Evolutionary conservation across 2,329 filamentous ascomycete species (phyloP).

Genomic region (Botrytis sinoallii): DNA sequence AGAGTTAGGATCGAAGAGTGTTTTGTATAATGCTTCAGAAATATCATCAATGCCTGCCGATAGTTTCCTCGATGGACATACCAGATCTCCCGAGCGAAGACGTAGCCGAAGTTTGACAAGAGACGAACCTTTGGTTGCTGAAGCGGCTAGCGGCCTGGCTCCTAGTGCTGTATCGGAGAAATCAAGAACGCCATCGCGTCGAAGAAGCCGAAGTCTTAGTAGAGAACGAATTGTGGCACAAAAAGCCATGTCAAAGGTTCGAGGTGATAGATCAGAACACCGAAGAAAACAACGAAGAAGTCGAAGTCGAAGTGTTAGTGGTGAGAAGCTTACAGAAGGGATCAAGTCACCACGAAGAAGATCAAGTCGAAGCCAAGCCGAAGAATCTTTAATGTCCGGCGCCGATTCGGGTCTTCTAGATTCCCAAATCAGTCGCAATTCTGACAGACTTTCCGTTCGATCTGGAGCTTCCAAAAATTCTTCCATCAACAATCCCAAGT

Average conservation of each 20-base stretch:
- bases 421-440: conserved; percentile 51
- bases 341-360: conserved; percentile 46
- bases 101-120: conserved; percentile 35
- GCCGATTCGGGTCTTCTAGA: conserved; percentile 57
- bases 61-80: conserved; percentile 59
- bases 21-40: conserved; percentile 70
- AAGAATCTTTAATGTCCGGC: conserved; percentile 43
- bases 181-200: conserved; percentile 56
- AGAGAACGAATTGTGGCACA: conserved; percentile 62
- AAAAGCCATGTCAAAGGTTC: conserved; percentile 66
- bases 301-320: conserved; percentile 47
- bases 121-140: conserved; percentile 32
- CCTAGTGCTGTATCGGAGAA: conserved; percentile 43
- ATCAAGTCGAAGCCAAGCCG: conserved; percentile 50
- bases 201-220: conserved; percentile 61
- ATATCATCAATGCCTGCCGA: conserved; percentile 80
- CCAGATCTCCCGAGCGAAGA: conserved; percentile 35
- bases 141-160: conserved; percentile 43
- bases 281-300: conserved; percentile 42
- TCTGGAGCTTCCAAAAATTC: conserved; percentile 54
- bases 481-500: conserved; percentile 68
- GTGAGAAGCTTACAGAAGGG: conserved; percentile 44
- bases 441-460: conserved; percentile 56
- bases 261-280: conserved; percentile 47
- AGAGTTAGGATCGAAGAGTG: conserved; percentile 59